These are phyloP conservation scores for Saksenaea vasiformis DNA, from an alignment of 371 early-diverging fungal species.

Conservation along the genomic window DNA sequence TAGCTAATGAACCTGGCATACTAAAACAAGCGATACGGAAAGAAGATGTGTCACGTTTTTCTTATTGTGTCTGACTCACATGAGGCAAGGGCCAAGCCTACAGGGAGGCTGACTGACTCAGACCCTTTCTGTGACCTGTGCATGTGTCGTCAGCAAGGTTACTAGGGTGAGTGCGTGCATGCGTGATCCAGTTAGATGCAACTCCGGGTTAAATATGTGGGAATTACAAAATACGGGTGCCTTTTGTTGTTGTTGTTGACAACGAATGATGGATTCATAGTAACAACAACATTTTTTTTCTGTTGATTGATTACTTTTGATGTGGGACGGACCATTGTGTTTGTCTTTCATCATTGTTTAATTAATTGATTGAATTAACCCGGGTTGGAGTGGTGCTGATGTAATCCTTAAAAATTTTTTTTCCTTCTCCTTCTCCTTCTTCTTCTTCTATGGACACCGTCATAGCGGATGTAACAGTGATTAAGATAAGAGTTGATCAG, in stretches of 20 bases:
- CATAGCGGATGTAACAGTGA: background rate
- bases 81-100: too few relatives aligned
- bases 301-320: background rate
- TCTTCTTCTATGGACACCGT: background rate
- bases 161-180: too few relatives aligned
- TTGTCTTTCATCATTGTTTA: background rate
- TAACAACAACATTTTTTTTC: background rate
- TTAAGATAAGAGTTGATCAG: background rate
- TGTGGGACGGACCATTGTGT: background rate
- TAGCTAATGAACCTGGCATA: background rate
- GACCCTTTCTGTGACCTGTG: too few relatives aligned
- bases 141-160: too few relatives aligned
- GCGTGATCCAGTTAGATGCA: too few relatives aligned
- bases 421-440: background rate
- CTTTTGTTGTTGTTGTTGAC: too few relatives aligned
- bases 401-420: constrained; percentile 1
- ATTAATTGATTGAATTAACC: background rate
- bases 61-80: too few relatives aligned
- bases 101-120: too few relatives aligned
- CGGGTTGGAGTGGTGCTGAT: background rate
- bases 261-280: background rate
- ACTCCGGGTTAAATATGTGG: too few relatives aligned
- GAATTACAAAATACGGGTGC: too few relatives aligned
- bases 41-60: too few relatives aligned
- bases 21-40: background rate